Conservation (phyloP, 2,329 filamentous ascomycete species). For the Orbilia ellipsospora region DNA sequence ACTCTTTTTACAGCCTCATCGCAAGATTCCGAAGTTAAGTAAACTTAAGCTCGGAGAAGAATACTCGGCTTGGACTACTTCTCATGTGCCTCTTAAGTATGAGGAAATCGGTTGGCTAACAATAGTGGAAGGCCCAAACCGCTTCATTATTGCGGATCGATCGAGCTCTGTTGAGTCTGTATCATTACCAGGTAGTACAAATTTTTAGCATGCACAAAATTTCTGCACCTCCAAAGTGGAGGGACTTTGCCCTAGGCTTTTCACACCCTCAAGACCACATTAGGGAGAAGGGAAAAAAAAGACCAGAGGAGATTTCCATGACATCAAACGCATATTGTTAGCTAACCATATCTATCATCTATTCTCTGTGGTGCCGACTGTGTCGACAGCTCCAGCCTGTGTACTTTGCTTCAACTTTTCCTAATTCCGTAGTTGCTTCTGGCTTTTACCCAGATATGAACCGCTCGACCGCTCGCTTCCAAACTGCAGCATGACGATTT, state of each 20-base stretch:
- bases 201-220: constrained; percentile 18
- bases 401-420: too few relatives aligned
- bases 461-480: constrained; percentile 45
- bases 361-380: not conserved
- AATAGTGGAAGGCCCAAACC: constrained; percentile 46
- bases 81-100: constrained; percentile 26
- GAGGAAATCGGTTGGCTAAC: constrained; percentile 33
- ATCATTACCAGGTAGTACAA: constrained; percentile 46
- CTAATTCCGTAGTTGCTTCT: too few relatives aligned
- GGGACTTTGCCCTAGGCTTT: constrained; percentile 2
- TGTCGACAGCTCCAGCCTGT: constrained; percentile 9
- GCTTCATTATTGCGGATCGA: not conserved
- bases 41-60: not conserved
- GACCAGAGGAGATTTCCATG: not conserved
- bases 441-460: constrained; percentile 34
- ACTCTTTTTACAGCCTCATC: constrained; percentile 31
- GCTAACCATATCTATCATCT: too few relatives aligned
- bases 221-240: constrained; percentile 1
- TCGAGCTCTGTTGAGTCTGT: constrained; percentile 30
- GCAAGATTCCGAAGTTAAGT: constrained; percentile 48
- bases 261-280: not conserved
- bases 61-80: constrained; percentile 16
- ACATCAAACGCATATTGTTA: too few relatives aligned
- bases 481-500: constrained; percentile 49
- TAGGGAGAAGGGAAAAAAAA: not conserved